phyloP scores from a whole-genome alignment of 208 protist species.

The Crithidia brevicula region DNA sequence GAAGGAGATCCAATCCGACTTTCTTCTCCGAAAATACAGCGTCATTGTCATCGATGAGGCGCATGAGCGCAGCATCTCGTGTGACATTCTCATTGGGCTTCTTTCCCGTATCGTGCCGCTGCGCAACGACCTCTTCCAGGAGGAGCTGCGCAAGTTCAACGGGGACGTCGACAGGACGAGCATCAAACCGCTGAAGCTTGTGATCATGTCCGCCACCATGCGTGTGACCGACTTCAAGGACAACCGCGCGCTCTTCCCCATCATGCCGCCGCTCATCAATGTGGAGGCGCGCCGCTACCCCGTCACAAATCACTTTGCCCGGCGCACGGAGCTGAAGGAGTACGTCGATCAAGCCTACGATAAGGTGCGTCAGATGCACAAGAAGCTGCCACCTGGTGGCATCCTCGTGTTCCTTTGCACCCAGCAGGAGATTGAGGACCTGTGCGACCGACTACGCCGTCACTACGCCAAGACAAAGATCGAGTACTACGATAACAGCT shows the following conservation, averaged over 20 bases:
- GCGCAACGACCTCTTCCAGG: constrained; percentile 87
- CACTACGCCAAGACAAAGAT: constrained; percentile 84
- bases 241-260: constrained; percentile 97
- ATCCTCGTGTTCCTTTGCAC: constrained; percentile 98
- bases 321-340: constrained; percentile 91
- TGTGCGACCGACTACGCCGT: constrained; percentile 85
- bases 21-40: constrained; percentile 95
- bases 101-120: constrained; percentile 98
- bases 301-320: constrained; percentile 97
- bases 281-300: constrained; percentile 97
- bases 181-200: constrained; percentile 86
- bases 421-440: constrained; percentile 94
- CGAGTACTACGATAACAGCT: constrained; percentile 86
- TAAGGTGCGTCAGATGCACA: constrained; percentile 98
- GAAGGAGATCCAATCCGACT: constrained; percentile 97
- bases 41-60: constrained; percentile 99
- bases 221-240: constrained; percentile 91
- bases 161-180: constrained; percentile 54
- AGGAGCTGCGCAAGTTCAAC: constrained; percentile 63
- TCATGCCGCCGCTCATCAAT: constrained; percentile 93
- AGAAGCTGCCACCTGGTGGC: constrained; percentile 96
- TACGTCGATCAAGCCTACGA: constrained; percentile 95
- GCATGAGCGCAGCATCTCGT: constrained; percentile 92
- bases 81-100: constrained; percentile 98
- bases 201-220: constrained; percentile 96